A percentile compares a stretch with the other conserved stretches of the same genome.
Evolutionary conservation across 78 protist genomes (phyloP).

Genomic region (Dictyostelium capitatum): DNA sequence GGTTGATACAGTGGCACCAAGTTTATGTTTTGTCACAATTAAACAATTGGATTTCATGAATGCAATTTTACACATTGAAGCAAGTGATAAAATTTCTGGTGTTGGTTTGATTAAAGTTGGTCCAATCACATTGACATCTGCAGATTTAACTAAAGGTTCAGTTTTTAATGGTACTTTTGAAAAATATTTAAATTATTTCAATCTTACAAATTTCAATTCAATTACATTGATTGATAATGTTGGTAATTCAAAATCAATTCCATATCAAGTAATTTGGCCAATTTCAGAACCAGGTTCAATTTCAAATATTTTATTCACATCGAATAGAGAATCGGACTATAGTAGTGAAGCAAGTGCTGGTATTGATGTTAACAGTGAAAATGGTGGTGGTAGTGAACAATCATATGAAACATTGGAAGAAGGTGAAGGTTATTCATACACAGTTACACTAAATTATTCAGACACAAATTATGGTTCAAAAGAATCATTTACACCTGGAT

Average conservation of each 20-base stretch:
- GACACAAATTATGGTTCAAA: not conserved
- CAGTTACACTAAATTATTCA: not conserved
- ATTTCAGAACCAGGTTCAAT: not conserved
- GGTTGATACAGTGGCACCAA: not conserved
- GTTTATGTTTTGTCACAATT: not conserved
- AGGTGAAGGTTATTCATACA: not conserved
- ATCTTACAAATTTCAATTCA: not conserved
- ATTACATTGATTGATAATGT: not conserved
- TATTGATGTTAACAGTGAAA: not conserved
- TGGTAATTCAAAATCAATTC: not conserved
- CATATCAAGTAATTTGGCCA: conserved; percentile 9
- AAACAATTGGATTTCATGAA: conserved; percentile 2
- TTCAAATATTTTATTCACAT: not conserved
- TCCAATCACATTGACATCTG: not conserved
- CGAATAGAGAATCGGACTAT: not conserved
- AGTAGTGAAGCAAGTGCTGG: not conserved
- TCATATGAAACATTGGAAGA: too few relatives aligned
- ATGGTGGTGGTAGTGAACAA: not conserved
- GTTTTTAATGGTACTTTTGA: conserved; percentile 11
- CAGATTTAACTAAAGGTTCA: conserved; percentile 10
- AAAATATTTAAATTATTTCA: not conserved
- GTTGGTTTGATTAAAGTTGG: conserved; percentile 7
- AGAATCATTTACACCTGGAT: conserved; percentile 15
- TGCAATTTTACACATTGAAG: conserved; percentile 8
- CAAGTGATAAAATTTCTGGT: not conserved